Evolutionary conservation across 106 monocot species (phyloP).

Genomic region (Ottelia alismoides): DNA sequence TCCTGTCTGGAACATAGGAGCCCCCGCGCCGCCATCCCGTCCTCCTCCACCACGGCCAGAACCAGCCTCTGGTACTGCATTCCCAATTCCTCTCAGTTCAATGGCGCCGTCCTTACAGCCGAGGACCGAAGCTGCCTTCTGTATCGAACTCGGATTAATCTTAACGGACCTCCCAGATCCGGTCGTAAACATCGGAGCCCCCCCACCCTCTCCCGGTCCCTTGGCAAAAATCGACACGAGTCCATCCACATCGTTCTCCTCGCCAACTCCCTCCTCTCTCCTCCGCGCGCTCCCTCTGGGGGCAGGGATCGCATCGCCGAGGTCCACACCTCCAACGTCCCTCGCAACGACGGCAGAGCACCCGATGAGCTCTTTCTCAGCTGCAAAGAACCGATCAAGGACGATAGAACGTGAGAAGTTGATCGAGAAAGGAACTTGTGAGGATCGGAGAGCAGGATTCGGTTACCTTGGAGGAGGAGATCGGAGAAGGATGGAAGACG

Average conservation of each 20-base stretch:
- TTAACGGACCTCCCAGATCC: slow-evolving; percentile 42
- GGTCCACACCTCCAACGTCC: not conserved
- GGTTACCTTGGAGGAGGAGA: slow-evolving; percentile 33
- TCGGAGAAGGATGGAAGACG: slow-evolving; percentile 42
- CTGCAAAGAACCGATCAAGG: slow-evolving; percentile 24
- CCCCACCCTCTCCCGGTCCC: slow-evolving; percentile 26
- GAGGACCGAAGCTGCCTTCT: slow-evolving; percentile 48
- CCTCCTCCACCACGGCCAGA: too few relatives aligned
- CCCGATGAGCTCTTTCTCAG: too few relatives aligned
- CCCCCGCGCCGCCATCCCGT: not conserved
- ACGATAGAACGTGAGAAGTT: too few relatives aligned
- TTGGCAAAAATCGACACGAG: slow-evolving; percentile 26
- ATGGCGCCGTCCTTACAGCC: too few relatives aligned
- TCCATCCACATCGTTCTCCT: not conserved
- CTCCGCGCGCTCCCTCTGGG: slow-evolving; percentile 35
- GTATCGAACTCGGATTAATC: slow-evolving; percentile 41
- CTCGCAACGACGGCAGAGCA: slow-evolving; percentile 23
- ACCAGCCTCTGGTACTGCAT: too few relatives aligned
- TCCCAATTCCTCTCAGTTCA: too few relatives aligned
- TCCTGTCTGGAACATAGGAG: slow-evolving; percentile 40
- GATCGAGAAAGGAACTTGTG: too few relatives aligned
- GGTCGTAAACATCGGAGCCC: slow-evolving; percentile 37
- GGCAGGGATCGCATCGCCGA: slow-evolving; percentile 18
- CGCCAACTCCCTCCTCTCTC: not conserved
- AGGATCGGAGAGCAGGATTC: slow-evolving; percentile 2